Evolutionary conservation across 139 green algal species (phyloP).

Genomic region (Chlamydomonas sp.): DNA sequence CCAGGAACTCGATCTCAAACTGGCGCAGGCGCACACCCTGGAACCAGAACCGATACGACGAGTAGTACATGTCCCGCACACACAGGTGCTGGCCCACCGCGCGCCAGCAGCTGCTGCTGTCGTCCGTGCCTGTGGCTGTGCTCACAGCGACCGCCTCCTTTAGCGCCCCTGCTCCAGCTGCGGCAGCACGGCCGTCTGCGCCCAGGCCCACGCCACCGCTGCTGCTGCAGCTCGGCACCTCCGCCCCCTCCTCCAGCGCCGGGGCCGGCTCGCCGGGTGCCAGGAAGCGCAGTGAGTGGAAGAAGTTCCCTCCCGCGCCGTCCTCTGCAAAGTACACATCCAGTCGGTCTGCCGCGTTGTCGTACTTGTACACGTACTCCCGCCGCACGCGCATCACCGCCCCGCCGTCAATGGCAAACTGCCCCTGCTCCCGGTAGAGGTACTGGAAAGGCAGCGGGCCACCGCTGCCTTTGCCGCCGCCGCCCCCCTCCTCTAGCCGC

Average conservation of each 20-base stretch:
- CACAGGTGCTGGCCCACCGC: slow-evolving; percentile 30
- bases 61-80: slow-evolving; percentile 23
- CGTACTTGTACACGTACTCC: slow-evolving; percentile 25
- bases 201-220: not conserved
- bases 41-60: slow-evolving; percentile 23
- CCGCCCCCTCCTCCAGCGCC: not conserved
- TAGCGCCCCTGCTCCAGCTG: not conserved
- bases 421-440: slow-evolving; percentile 9
- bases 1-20: slow-evolving; percentile 16
- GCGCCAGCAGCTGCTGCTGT: not conserved
- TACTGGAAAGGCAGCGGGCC: not conserved
- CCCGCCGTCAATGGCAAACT: slow-evolving; percentile 4
- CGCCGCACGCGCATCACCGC: slow-evolving; percentile 6
- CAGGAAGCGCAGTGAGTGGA: slow-evolving; percentile 23
- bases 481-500: not conserved
- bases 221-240: not conserved
- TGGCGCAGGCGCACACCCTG: slow-evolving; percentile 2
- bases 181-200: not conserved
- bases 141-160: not conserved
- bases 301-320: not conserved
- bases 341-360: slow-evolving; percentile 3
- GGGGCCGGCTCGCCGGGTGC: not conserved
- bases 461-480: not conserved
- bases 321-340: slow-evolving; percentile 17
- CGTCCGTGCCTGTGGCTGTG: not conserved